Percentiles rank a stretch among this genome's conserved stretches.
phyloP scores from a whole-genome alignment of 805 yeast genomes.

The Saturnispora saitoi region DNA sequence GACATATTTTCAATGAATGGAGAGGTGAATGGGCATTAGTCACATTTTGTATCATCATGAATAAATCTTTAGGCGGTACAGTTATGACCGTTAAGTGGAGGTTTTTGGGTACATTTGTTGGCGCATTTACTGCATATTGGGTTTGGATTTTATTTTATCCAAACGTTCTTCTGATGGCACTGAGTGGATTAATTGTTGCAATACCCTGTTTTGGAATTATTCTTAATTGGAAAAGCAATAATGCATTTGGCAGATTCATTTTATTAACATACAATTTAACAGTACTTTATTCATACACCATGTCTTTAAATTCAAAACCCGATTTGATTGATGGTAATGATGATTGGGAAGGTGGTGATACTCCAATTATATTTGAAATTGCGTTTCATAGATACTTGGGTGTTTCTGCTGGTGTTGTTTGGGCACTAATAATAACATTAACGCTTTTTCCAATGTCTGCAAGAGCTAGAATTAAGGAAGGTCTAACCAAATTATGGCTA shows the following conservation, averaged over 20 bases:
- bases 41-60: slow-evolving; percentile 78
- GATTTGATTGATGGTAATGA: slow-evolving; percentile 36
- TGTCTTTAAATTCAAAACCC: slow-evolving; percentile 37
- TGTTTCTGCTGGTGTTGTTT: slow-evolving; percentile 62
- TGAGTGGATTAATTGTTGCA: slow-evolving; percentile 39
- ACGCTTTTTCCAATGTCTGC: slow-evolving; percentile 71
- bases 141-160: slow-evolving; percentile 55
- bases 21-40: slow-evolving; percentile 80
- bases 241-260: slow-evolving; percentile 62
- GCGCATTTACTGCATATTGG: slow-evolving; percentile 52
- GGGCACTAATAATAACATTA: slow-evolving; percentile 67
- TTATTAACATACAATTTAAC: slow-evolving; percentile 71
- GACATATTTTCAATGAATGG: slow-evolving; percentile 51
- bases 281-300: slow-evolving; percentile 64
- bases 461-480: slow-evolving; percentile 53
- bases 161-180: slow-evolving; percentile 42
- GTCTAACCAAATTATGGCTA: slow-evolving; percentile 65
- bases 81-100: slow-evolving; percentile 70
- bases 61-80: slow-evolving; percentile 78
- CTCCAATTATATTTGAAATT: slow-evolving; percentile 62
- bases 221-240: slow-evolving; percentile 53
- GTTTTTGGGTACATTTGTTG: slow-evolving; percentile 65
- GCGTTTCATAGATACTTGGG: slow-evolving; percentile 72
- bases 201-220: slow-evolving; percentile 50
- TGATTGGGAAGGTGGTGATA: slow-evolving; percentile 59